phyloP scores from a whole-genome alignment of 805 yeast species.

The Diddensiella santjacobensis region DNA sequence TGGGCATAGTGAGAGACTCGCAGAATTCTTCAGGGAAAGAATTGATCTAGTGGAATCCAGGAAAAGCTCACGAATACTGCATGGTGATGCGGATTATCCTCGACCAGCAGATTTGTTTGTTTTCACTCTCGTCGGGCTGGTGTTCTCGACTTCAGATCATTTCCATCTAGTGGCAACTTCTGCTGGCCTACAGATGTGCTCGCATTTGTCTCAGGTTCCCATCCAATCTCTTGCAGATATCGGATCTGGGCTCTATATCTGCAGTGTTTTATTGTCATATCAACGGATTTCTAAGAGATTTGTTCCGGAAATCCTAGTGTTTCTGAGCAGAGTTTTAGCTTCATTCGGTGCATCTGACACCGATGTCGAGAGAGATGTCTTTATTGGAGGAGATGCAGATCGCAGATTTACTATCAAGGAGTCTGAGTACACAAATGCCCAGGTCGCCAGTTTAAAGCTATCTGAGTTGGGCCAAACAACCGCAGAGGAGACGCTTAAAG shows the following conservation, averaged over 20 bases:
- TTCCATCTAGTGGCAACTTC: constrained; percentile 91
- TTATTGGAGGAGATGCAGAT: not conserved
- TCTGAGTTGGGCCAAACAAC: not conserved
- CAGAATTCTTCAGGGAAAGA: constrained; percentile 56
- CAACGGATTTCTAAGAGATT: constrained; percentile 78
- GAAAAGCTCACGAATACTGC: constrained; percentile 4
- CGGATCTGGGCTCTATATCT: constrained; percentile 61
- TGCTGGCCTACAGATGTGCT: constrained; percentile 66
- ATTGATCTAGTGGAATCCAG: constrained; percentile 40
- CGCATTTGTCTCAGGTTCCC: constrained; percentile 55
- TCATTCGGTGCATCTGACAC: constrained; percentile 2
- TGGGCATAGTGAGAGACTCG: constrained; percentile 59
- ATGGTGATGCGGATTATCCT: constrained; percentile 17
- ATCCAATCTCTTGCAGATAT: constrained; percentile 40
- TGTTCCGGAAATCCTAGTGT: constrained; percentile 71
- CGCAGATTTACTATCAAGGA: not conserved
- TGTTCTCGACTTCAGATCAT: constrained; percentile 93
- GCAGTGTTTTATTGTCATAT: constrained; percentile 61
- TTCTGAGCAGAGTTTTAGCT: constrained; percentile 25
- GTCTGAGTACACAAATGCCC: not conserved
- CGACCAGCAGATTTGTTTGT: constrained; percentile 56
- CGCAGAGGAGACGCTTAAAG: not conserved
- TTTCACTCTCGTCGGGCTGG: constrained; percentile 64
- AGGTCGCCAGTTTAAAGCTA: not conserved
- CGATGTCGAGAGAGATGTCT: not conserved